Percentiles rank a stretch among this genome's conserved stretches.
Conservation (phyloP, 495 filamentous ascomycete genomes). For the Pyrenula aspistea region DNA sequence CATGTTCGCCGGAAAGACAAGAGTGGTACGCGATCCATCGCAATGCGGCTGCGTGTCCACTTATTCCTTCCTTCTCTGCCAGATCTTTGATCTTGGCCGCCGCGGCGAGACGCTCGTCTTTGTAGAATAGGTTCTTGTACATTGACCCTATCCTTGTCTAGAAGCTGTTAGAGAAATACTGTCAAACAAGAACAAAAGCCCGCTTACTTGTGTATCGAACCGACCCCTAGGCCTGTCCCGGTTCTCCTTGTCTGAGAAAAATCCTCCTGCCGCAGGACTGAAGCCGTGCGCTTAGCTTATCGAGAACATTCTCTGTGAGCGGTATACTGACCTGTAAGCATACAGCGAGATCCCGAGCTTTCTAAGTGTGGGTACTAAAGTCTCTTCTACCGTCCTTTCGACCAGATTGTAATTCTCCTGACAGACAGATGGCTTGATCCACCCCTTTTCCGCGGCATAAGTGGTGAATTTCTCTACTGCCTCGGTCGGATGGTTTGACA, state of each 20-base stretch:
- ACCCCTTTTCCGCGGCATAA: constrained; percentile 27
- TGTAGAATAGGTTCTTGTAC: constrained; percentile 30
- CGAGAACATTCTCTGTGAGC: constrained; percentile 11
- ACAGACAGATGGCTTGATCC: constrained; percentile 31
- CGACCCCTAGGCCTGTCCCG: constrained; percentile 7
- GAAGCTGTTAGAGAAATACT: too few species aligned
- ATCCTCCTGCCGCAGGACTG: constrained; percentile 1
- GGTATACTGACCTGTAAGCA: constrained; percentile 20
- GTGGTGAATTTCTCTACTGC: constrained; percentile 28
- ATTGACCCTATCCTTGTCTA: constrained; percentile 16
- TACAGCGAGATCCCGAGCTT: constrained; percentile 31
- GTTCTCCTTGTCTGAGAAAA: constrained; percentile 2
- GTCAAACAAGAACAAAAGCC: constrained; percentile 30
- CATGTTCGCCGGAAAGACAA: constrained; percentile 11
- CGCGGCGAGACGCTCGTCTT: constrained; percentile 32
- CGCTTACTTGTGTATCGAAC: constrained; percentile 12
- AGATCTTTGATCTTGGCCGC: constrained; percentile 24
- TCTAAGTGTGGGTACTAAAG: constrained; percentile 31
- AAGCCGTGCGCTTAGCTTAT: constrained; percentile 1
- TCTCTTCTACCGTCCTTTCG: constrained; percentile 24
- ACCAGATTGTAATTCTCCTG: constrained; percentile 37
- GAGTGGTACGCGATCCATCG: constrained; percentile 27
- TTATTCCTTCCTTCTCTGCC: constrained; percentile 16
- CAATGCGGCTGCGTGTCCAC: constrained; percentile 22
- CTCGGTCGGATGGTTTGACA: constrained; percentile 30